Base-by-base conservation (phyloP, 108 stramenopile species). In the Nitzschia sp. region DNA sequence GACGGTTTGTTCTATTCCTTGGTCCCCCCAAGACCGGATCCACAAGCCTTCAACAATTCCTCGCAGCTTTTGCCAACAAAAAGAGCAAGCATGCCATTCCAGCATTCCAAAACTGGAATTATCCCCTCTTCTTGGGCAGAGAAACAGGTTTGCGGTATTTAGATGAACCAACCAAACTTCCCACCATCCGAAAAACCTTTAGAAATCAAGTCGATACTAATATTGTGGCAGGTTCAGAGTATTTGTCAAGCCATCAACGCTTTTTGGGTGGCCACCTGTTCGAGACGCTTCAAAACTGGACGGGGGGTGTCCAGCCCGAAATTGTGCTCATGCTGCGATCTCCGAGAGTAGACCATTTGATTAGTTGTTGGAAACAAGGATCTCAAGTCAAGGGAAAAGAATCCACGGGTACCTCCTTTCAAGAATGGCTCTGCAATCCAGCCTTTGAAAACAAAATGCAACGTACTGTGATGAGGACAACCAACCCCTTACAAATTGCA, bases 1-100 rank as follows among this genome's bases (percentile, higher is more conserved):
- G 58, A n/a, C 58, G 58, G 11, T 20, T 59, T n/a, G 58, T 59
- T 38, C 5, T 41, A 12, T 38, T 19, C 58, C 29, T 59, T 22
- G 58, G 58, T 1, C 58, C 58, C 6, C 58, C 58, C 39, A 59
- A 59, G 8, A 59, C 58, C 0, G 58, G 34, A 10, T 59, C 58
- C 38, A 41, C 58, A 39, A 59, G 39, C 7, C 39, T 59, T 15
- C 58, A 59, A 41, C 12, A 59, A 19, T 59, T 59, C 38, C 7
- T 59, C 6, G 58, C 5, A 6, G 38, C 14, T 10, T 59, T 38
- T 41, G 58, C 20, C 58, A 40, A 14, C 38, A 14, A 39, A 38
- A 41, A 37, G 9, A 41, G 22, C 15, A 41, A 12, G 6, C 1
- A 25, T 24, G 21, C 22, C 11, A 34, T 34, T 34, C 29, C 29